A percentile compares a stretch with the other conserved stretches of the same genome.
Conservation (phyloP, 2,329 filamentous ascomycete species). For the Hymenoscyphus occultus region DNA sequence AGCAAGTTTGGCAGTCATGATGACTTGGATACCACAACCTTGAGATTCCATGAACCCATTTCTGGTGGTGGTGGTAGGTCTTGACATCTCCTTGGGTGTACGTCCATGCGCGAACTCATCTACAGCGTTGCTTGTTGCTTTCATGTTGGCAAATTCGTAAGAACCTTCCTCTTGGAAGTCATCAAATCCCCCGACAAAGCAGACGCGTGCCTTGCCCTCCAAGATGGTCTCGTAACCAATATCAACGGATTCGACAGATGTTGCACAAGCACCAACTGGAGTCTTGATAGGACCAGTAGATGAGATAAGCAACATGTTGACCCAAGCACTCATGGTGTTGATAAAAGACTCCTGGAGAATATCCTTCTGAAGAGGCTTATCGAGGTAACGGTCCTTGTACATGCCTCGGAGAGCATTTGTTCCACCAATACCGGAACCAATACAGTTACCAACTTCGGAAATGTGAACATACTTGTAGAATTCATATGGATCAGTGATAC, state of each 20-base stretch:
- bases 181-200: conserved; percentile 97
- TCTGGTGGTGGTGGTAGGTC: conserved; percentile 92
- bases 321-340: conserved; percentile 99
- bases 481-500: conserved; percentile 98
- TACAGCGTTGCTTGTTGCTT: conserved; percentile 95
- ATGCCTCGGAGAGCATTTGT: conserved; percentile 88
- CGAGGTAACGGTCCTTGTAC: conserved; percentile 96
- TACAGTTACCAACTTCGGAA: conserved; percentile 95
- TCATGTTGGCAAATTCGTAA: conserved; percentile 99
- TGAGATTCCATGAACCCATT: conserved; percentile 99
- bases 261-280: conserved; percentile 94
- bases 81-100: conserved; percentile 95
- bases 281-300: conserved; percentile 99
- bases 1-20: conserved; percentile 95
- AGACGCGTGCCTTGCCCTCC: conserved; percentile 95
- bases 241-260: conserved; percentile 93
- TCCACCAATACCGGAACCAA: conserved; percentile 98
- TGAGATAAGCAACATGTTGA: conserved; percentile 97
- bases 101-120: conserved; percentile 95
- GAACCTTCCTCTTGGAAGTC: conserved; percentile 99
- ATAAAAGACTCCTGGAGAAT: conserved; percentile 99
- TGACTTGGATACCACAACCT: conserved; percentile 95
- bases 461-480: conserved; percentile 99
- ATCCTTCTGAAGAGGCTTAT: conserved; percentile 97
- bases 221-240: conserved; percentile 98